Conservation (phyloP, 148 eudicot species). For the Rhododendron griersonianum region DNA sequence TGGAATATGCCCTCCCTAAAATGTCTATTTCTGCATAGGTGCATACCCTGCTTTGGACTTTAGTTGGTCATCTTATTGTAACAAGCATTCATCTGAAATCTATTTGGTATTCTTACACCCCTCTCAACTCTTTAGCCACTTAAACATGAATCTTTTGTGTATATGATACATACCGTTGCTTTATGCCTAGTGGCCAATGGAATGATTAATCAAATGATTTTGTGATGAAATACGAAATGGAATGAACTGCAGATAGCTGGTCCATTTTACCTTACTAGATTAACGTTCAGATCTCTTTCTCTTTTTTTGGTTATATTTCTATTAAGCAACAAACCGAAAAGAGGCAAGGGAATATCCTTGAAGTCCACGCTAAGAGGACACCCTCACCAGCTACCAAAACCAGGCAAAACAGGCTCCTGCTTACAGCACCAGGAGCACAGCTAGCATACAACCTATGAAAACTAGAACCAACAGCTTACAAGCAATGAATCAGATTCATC, state of each 20-base stretch:
- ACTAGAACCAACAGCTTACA: not conserved
- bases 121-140: not conserved
- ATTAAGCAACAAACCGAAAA: not conserved
- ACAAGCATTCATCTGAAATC: not conserved
- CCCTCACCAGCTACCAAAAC: not conserved
- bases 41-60: conserved; percentile 1
- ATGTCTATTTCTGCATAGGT: not conserved
- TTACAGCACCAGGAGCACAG: not conserved
- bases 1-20: not conserved
- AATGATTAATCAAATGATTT: not conserved
- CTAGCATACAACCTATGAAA: not conserved
- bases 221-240: not conserved
- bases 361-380: not conserved
- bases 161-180: not conserved
- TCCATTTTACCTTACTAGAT: not conserved
- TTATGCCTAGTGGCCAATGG: not conserved
- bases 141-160: not conserved
- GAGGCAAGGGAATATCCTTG: not conserved
- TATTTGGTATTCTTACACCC: not conserved
- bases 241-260: not conserved
- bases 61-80: not conserved
- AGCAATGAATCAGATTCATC: not conserved
- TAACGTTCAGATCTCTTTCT: not conserved
- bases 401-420: not conserved
- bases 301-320: not conserved